Evolutionary conservation across 2,329 filamentous ascomycete species (phyloP).

Genomic region (Fusarium chuoi): DNA sequence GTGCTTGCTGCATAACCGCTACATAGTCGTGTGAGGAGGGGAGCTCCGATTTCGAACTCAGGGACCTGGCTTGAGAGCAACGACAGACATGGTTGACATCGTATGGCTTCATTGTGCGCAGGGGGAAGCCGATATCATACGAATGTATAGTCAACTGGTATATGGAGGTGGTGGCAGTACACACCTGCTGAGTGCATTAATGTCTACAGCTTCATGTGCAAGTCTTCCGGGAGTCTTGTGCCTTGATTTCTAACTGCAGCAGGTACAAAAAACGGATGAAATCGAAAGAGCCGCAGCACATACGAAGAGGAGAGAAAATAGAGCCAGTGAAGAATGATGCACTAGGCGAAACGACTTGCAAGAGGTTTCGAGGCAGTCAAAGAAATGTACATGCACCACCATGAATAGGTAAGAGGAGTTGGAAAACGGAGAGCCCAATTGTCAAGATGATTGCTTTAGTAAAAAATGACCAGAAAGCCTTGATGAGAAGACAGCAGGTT

Average conservation of each 20-base stretch:
- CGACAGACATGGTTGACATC: slow-evolving; percentile 1
- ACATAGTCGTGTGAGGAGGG: background rate
- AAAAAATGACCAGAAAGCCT: background rate
- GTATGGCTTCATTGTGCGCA: background rate
- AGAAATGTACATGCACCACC: background rate
- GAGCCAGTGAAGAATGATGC: background rate
- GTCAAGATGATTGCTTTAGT: slow-evolving; percentile 7
- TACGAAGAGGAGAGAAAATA: background rate
- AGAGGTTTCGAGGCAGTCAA: background rate
- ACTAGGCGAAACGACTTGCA: background rate
- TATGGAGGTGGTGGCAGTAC: background rate
- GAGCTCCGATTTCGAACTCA: background rate
- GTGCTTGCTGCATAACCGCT: background rate
- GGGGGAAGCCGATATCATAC: background rate
- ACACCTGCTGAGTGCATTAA: slow-evolving; percentile 3
- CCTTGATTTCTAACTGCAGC: background rate
- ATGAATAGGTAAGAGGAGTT: slow-evolving; percentile 2
- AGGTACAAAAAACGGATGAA: background rate
- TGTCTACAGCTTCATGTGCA: background rate
- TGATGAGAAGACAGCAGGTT: background rate
- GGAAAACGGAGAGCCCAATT: slow-evolving; percentile 32
- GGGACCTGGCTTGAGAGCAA: background rate
- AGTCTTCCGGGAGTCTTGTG: background rate
- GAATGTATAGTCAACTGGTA: background rate
- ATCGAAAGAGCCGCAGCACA: background rate